Percentiles rank a stretch among this genome's conserved stretches.
phyloP scores from a whole-genome alignment of 2,329 filamentous ascomycete genomes.

The Penicillium frequentans region DNA sequence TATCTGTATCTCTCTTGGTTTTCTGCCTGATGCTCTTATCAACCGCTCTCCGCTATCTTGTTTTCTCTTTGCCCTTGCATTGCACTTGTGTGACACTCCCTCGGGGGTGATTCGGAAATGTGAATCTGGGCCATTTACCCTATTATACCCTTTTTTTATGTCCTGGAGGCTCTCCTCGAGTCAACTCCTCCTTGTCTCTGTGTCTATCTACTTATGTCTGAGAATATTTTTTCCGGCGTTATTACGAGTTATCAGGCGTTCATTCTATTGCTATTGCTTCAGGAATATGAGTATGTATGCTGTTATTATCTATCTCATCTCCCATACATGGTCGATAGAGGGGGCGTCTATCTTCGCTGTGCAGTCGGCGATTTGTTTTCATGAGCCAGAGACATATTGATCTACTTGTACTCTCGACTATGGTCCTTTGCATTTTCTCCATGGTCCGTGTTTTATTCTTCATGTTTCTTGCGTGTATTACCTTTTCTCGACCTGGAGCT shows the following conservation, averaged over 20 bases:
- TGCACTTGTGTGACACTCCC: conserved; percentile 15
- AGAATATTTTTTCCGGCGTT: conserved; percentile 15
- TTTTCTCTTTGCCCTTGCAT: conserved; percentile 18
- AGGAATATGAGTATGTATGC: conserved; percentile 23
- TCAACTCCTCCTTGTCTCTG: background rate
- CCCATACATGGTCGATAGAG: conserved; percentile 23
- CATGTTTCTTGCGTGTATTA: conserved; percentile 13
- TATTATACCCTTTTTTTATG: conserved; percentile 37
- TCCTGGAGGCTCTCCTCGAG: conserved; percentile 25
- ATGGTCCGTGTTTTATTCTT: background rate
- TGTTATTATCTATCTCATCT: conserved; percentile 3
- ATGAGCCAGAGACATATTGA: conserved; percentile 3
- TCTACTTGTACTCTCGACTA: conserved; percentile 4
- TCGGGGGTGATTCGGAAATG: conserved; percentile 25
- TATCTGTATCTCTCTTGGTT: conserved; percentile 3
- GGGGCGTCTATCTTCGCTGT: conserved; percentile 5
- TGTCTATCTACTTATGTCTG: conserved; percentile 4
- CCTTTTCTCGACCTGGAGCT: background rate
- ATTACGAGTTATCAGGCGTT: conserved; percentile 16
- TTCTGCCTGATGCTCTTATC: background rate
- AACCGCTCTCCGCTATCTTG: background rate
- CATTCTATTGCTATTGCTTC: conserved; percentile 11
- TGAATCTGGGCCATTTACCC: conserved; percentile 30
- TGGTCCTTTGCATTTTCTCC: background rate
- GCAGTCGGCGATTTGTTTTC: conserved; percentile 10